Base-by-base conservation (phyloP, 305 asterid species). In the Solanum hybrid region DNA sequence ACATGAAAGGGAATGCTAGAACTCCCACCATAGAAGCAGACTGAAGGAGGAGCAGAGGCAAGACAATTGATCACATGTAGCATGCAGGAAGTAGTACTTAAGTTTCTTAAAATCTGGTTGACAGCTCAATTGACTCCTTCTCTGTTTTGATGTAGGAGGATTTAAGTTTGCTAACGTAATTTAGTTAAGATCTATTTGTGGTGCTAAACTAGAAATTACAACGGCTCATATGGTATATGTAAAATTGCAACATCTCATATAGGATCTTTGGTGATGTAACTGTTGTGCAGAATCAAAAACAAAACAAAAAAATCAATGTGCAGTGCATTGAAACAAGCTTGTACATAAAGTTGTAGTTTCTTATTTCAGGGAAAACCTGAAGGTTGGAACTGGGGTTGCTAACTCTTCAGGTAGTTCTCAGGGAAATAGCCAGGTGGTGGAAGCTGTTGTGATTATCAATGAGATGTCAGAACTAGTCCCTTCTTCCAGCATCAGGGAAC, bases 301-400 rank as follows among this genome's bases (percentile, higher is more conserved):
- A 12, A n/a, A 6, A 80, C 22, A 6, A 12, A 80, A 75, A 20
- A 17, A 32, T 33, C 31, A 33, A 12, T 5, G 15, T 87, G 81
- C 80, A 45, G 37, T 88, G 73, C 15, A 77, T 77, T 45, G 33
- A 36, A 78, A 29, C 29, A 29, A 27, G 61, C 24, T 41, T 75
- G 26, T 36, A 76, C 24, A 7, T 70, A 38, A 73, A 39, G 72
- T n/a, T 22, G 34, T 75, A 7, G 85, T 87, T 72, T 80, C 89
- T 45, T 73, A 36, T 92, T 92, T 83, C 94, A 96, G 99, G 91
- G 94, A 91, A 91, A 89, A 93, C 91, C 92, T 95, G 92, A 97
- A 94, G 94, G 93, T 96, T 92, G 99, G 99, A 75, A 91, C 92
- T 77, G 99, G 98, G 85, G 89, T 88, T 81, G 96, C 97, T 37